These are phyloP conservation scores for Acacia confusa DNA, from an alignment of 306 rosid genomes.

Conservation along the genomic window DNA sequence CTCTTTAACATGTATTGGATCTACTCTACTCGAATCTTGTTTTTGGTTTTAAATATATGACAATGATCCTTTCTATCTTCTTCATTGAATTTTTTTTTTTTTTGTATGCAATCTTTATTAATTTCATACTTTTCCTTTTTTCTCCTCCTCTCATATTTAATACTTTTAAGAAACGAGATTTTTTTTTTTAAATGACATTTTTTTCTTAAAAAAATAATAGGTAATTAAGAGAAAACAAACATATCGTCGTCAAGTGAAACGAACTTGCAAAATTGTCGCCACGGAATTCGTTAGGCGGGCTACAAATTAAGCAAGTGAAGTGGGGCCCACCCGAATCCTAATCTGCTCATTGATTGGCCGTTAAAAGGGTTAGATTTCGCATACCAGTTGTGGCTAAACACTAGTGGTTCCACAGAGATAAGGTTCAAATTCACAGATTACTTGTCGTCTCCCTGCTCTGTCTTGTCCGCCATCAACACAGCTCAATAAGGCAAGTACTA, in stretches of 20 bases:
- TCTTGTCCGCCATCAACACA: constrained; percentile 4
- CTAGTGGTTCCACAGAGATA: constrained; percentile 43
- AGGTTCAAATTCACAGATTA: neutral
- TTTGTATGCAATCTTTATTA: too few relatives aligned
- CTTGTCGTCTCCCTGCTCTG: neutral
- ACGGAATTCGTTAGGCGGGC: neutral
- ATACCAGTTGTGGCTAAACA: constrained; percentile 19
- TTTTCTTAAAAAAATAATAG: too few relatives aligned
- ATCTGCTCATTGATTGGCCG: constrained; percentile 31
- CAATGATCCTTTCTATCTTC: too few relatives aligned
- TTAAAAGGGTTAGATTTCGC: neutral
- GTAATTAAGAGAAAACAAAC: too few relatives aligned
- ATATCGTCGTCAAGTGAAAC: too few relatives aligned
- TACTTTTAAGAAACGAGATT: neutral
- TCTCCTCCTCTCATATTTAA: neutral
- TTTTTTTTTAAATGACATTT: too few relatives aligned
- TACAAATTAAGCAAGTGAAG: neutral
- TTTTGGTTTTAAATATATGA: too few relatives aligned
- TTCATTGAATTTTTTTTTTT: too few relatives aligned
- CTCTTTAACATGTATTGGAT: too few relatives aligned
- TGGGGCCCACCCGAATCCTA: constrained; percentile 37
- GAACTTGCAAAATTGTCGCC: neutral
- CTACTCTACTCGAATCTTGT: too few relatives aligned
- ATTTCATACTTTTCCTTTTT: neutral
- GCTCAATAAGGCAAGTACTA: constrained; percentile 21